phyloP scores from a whole-genome alignment of 768 basidiomycete species.

The Mycena albidolilacea region DNA sequence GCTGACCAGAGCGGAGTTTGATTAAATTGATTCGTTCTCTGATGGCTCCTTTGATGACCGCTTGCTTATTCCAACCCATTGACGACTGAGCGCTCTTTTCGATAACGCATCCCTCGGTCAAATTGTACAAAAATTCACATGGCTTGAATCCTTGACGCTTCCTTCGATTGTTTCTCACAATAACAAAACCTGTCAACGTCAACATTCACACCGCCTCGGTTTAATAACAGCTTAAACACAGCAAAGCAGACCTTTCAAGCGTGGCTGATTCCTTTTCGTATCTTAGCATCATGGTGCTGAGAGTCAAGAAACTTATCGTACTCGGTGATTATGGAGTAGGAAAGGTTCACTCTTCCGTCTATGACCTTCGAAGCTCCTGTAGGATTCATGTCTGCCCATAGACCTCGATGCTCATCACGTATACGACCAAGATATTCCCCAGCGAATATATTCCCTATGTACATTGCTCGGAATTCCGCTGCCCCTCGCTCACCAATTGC shows the following conservation, averaged over 20 bases:
- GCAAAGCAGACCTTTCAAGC: no score
- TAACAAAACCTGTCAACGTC: no score
- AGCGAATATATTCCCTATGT: constrained; percentile 99
- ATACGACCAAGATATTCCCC: constrained; percentile 98
- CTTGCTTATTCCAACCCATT: no score
- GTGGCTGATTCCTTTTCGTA: no score
- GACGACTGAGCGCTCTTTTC: no score
- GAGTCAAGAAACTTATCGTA: not conserved
- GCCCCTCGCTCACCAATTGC: constrained; percentile 42
- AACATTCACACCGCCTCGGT: no score
- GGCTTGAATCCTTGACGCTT: no score
- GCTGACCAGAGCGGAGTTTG: not conserved
- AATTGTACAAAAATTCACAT: no score
- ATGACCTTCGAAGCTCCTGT: constrained; percentile 13
- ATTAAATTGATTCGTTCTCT: not conserved
- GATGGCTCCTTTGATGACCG: no score
- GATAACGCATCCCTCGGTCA: no score
- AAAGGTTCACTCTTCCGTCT: not conserved
- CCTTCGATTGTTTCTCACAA: no score
- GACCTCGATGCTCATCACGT: constrained; percentile 97
- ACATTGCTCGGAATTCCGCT: constrained; percentile 52
- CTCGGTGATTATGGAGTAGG: not conserved
- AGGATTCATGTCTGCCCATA: constrained; percentile 45
- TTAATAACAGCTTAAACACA: no score
- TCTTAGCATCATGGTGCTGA: not conserved